Conservation (phyloP, 257 asterid genomes). For the Nicotiana attenuata region DNA sequence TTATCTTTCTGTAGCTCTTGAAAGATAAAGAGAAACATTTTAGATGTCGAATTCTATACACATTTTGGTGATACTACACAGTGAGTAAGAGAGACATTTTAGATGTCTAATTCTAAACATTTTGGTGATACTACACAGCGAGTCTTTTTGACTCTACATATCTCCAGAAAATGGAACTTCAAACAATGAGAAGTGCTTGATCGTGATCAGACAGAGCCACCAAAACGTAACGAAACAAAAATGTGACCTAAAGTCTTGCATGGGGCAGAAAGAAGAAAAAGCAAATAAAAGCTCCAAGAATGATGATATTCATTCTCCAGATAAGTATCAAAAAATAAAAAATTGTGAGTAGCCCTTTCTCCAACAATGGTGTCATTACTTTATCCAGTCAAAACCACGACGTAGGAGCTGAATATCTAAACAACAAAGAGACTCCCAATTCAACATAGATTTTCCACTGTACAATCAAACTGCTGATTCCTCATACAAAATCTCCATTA, state of each 20-base stretch:
- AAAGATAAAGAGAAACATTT: not conserved
- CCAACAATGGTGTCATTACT: not conserved
- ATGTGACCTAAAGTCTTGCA: no score
- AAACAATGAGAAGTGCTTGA: not conserved
- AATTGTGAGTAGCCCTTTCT: not conserved
- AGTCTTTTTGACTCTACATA: not conserved
- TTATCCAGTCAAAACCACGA: not conserved
- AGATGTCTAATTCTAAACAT: not conserved
- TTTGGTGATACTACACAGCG: not conserved
- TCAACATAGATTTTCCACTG: not conserved
- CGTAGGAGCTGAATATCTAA: not conserved
- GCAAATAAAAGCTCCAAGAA: no score
- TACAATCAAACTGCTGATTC: not conserved
- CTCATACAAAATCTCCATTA: not conserved
- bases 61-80: not conserved
- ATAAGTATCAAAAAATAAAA: not conserved
- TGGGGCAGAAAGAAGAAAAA: no score
- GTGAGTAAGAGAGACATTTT: not conserved
- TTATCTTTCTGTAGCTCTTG: not conserved
- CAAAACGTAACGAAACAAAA: no score
- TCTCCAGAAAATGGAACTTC: not conserved
- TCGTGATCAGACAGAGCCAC: not conserved
- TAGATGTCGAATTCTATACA: not conserved
- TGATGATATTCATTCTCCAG: no score
- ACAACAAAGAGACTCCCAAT: not conserved